phyloP scores from a whole-genome alignment of 331 rosid genomes.

The Acacia pycnantha region DNA sequence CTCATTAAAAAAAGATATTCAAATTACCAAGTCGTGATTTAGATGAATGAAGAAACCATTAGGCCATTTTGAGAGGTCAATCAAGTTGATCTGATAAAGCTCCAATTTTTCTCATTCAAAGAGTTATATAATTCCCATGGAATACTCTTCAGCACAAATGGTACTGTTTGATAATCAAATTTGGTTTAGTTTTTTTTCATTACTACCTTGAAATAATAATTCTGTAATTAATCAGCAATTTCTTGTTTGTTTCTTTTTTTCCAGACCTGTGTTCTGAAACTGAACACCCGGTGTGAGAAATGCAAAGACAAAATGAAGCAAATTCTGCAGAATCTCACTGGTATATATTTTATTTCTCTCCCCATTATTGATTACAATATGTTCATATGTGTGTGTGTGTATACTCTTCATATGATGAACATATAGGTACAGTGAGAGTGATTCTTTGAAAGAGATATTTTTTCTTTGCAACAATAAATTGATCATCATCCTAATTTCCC shows the following conservation, averaged over 20 bases:
- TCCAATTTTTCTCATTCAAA: not conserved
- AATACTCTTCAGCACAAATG: slow-evolving; percentile 46
- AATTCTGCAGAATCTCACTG: slow-evolving; percentile 35
- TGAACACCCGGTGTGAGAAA: slow-evolving; percentile 38
- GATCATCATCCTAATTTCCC: not conserved
- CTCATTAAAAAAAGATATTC: not conserved
- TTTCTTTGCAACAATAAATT: not conserved
- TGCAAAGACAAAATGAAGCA: slow-evolving; percentile 42
- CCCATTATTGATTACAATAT: not conserved
- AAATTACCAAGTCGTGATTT: not conserved
- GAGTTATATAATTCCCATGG: slow-evolving; percentile 31
- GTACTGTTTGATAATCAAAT: slow-evolving; percentile 8
- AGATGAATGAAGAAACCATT: slow-evolving; percentile 6
- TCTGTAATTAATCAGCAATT: not conserved
- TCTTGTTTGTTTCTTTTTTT: slow-evolving; percentile 5
- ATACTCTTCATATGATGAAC: not conserved
- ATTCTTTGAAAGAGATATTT: not conserved
- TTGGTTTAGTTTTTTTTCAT: not conserved
- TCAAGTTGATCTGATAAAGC: not conserved
- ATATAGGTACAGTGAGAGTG: not conserved
- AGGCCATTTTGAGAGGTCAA: too few species aligned
- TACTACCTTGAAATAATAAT: not conserved
- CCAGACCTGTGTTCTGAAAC: slow-evolving; percentile 44
- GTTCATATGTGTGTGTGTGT: not conserved
- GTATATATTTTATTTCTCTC: slow-evolving; percentile 24